Evolutionary conservation across 257 asterid genomes (phyloP).

Genomic region (Coffea eugenioides): DNA sequence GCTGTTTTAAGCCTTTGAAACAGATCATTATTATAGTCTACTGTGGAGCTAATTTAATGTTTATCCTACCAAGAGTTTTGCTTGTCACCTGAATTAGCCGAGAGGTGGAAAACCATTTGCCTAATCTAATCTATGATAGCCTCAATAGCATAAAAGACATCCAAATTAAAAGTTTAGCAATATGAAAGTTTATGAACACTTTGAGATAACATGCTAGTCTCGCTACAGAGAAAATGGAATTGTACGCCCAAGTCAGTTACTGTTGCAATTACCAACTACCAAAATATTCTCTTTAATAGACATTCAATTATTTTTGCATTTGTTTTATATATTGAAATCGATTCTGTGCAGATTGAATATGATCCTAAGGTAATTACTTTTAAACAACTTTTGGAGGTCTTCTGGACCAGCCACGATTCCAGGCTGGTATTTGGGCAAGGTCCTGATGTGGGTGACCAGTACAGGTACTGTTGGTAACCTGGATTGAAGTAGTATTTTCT

Average conservation of each 20-base stretch:
- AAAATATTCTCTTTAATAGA: neutral
- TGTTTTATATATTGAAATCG: neutral
- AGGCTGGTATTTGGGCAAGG: slow-evolving; percentile 99
- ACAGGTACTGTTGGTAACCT: slow-evolving; percentile 52
- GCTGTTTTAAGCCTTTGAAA: neutral
- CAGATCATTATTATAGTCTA: neutral
- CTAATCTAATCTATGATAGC: neutral
- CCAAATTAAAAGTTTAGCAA: neutral
- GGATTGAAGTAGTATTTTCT: slow-evolving; percentile 9
- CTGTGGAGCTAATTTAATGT: neutral
- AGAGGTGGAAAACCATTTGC: neutral
- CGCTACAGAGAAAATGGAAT: neutral
- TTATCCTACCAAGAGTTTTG: neutral
- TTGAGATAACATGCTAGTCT: neutral
- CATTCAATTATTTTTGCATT: neutral
- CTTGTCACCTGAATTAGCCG: neutral
- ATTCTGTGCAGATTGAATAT: slow-evolving; percentile 71
- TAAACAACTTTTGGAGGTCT: slow-evolving; percentile 80
- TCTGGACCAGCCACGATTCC: slow-evolving; percentile 87
- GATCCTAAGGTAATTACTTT: slow-evolving; percentile 60
- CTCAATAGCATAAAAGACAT: neutral
- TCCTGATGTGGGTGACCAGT: slow-evolving; percentile 95
- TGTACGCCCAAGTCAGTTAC: neutral
- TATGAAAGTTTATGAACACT: neutral
- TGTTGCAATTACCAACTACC: neutral